Base-by-base conservation (phyloP, 2,329 filamentous ascomycete species). In the Aureobasidium sp. region DNA sequence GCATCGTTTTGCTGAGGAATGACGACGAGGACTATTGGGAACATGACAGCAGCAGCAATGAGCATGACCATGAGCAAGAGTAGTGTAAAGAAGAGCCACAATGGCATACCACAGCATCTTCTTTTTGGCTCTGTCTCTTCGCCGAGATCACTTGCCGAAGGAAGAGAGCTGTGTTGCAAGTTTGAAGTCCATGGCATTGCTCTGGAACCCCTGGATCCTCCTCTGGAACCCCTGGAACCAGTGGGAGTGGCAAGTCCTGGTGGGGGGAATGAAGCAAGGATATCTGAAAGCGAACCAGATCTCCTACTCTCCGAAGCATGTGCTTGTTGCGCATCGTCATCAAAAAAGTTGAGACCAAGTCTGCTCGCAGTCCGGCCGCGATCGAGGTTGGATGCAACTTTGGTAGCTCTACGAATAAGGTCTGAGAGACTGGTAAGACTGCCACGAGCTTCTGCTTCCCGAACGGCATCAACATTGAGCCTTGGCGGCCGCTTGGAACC, bases 351-450 rank as follows among this genome's bases (percentile, higher is more conserved):
- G 66, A 82, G 72, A 19, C 80, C 81, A 7, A 84, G 68, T 62
- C 81, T 77, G 69, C 84, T 86, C 14, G 84, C 84, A 22, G 85
- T 86, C 66, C 77, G 87, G 14, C 93, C 93, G 66, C 86, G 86
- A 69, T 97, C 93, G 63, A 99, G 86, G 74, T 96, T 91, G 0
- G 90, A 85, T 17, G 92, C 93, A 40, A 97, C 78, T 66, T 85
- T 85, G 0, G 93, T 97, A 12, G 94, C 94, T 67, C 94, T 85
- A 69, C 85, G 83, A 67, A 99, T 97, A 64, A 99, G 78, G 72
- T 97, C 94, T 0, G 92, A 89, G 63, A 99, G 78, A 74, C 92
- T 97, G 1, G 94, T 97, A 65, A 96, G 79, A 71, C 92, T 97
- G 4, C 91, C 92, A 69, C 94, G 85, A 1, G 88, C 84, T 73